phyloP scores from a whole-genome alignment of 768 basidiomycete genomes.

The Russula emetica region DNA sequence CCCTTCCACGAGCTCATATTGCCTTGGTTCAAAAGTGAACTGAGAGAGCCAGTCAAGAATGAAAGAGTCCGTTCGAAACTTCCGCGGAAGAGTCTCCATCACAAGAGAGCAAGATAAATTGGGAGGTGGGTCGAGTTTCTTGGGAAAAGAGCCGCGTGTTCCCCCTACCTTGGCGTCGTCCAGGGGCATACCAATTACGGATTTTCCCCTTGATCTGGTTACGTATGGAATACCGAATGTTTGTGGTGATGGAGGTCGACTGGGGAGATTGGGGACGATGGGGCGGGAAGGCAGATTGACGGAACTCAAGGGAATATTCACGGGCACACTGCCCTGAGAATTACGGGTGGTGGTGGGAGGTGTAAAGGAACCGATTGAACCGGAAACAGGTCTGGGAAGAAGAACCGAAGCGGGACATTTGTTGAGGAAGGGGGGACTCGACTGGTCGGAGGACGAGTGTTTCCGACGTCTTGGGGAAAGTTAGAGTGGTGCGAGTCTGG shows the following conservation, averaged over 20 bases:
- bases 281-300: background rate
- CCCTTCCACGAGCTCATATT: conserved; percentile 33
- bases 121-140: conserved; percentile 31
- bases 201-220: conserved; percentile 2
- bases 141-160: conserved; percentile 19
- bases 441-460: background rate
- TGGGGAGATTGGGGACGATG: background rate
- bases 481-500: background rate
- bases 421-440: background rate
- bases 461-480: background rate
- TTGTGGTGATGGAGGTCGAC: background rate
- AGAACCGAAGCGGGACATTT: background rate
- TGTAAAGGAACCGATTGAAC: conserved; percentile 8
- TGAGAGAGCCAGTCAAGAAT: conserved; percentile 43
- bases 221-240: conserved; percentile 4
- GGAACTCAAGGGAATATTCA: background rate
- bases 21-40: conserved; percentile 13
- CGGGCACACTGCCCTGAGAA: background rate
- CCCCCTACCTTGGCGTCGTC: conserved; percentile 9
- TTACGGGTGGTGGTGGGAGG: background rate
- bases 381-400: background rate
- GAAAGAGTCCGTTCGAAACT: conserved; percentile 42
- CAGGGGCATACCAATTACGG: conserved; percentile 14
- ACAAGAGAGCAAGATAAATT: conserved; percentile 51
- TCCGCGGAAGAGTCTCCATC: conserved; percentile 53